A percentile compares a stretch with the other conserved stretches of the same genome.
These are phyloP conservation scores for Aegilops tauschii DNA, from an alignment of 176 grass and related monocot species.

Conservation along the genomic window DNA sequence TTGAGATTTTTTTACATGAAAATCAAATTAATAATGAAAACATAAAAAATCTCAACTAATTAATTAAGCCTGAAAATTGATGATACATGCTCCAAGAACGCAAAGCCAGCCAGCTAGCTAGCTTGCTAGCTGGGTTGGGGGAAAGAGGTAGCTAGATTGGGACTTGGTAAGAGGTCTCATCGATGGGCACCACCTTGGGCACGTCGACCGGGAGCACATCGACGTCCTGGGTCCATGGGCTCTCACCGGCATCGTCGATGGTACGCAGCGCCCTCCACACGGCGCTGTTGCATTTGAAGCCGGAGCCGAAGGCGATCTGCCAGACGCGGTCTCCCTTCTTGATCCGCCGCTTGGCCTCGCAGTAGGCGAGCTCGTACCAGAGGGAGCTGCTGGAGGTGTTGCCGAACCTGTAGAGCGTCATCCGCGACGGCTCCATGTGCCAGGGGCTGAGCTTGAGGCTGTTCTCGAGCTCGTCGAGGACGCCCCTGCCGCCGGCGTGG, in stretches of 20 bases:
- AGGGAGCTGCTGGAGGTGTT: constrained; percentile 96
- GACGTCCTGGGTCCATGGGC: constrained; percentile 69
- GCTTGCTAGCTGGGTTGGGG: not conserved
- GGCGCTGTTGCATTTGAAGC: constrained; percentile 86
- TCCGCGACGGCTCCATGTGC: constrained; percentile 87
- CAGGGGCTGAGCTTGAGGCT: constrained; percentile 69
- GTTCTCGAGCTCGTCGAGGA: constrained; percentile 84
- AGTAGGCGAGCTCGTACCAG: constrained; percentile 95
- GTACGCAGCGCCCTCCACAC: constrained; percentile 70
- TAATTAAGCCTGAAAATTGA: not conserved
- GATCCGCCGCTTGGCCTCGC: constrained; percentile 71
- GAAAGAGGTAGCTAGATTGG: constrained; percentile 1
- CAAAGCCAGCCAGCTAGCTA: too few relatives aligned
- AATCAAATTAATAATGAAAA: not conserved
- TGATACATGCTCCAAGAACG: not conserved
- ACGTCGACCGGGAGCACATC: constrained; percentile 53
- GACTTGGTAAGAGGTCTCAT: constrained; percentile 38
- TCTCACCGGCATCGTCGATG: constrained; percentile 35
- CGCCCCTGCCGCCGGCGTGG: constrained; percentile 80
- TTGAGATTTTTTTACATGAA: not conserved
- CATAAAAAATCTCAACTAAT: not conserved
- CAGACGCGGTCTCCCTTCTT: constrained; percentile 56
- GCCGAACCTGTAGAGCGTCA: constrained; percentile 92
- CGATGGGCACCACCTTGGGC: constrained; percentile 59
- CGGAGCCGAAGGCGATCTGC: constrained; percentile 84